phyloP scores from a whole-genome alignment of 176 grass and related monocot genomes.

The Triticum timopheevii region DNA sequence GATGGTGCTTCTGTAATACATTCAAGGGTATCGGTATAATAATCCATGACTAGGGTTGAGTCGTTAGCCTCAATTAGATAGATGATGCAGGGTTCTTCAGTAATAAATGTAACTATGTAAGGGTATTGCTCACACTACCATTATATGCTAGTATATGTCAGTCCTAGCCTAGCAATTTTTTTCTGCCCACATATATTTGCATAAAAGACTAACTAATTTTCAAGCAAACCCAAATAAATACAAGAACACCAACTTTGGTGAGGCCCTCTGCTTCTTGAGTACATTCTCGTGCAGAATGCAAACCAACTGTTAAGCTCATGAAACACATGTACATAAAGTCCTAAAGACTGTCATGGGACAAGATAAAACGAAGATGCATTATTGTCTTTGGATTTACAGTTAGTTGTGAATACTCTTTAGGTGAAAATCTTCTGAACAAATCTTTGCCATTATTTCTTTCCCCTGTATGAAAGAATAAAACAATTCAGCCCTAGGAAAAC shows the following conservation, averaged over 20 bases:
- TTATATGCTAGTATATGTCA: background rate
- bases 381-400: conserved; percentile 33
- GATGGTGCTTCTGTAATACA: background rate
- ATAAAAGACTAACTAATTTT: background rate
- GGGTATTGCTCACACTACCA: background rate
- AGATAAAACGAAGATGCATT: conserved; percentile 5
- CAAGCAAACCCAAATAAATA: conserved; percentile 1
- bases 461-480: conserved; percentile 36
- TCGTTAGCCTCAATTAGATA: conserved; percentile 2
- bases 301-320: background rate
- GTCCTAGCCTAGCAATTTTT: background rate
- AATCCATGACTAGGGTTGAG: background rate
- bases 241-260: background rate
- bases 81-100: background rate
- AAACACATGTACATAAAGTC: background rate
- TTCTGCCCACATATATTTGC: background rate
- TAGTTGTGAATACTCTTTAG: conserved; percentile 69
- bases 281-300: background rate
- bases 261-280: background rate
- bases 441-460: conserved; percentile 33
- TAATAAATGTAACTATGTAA: background rate
- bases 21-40: background rate
- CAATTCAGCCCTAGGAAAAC: background rate
- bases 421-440: conserved; percentile 45
- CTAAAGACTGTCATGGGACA: background rate